Percentiles rank a stretch among this genome's conserved stretches.
Evolutionary conservation across 1,284 basidiomycete species (phyloP).

Genomic region (Austroboletus niveus): DNA sequence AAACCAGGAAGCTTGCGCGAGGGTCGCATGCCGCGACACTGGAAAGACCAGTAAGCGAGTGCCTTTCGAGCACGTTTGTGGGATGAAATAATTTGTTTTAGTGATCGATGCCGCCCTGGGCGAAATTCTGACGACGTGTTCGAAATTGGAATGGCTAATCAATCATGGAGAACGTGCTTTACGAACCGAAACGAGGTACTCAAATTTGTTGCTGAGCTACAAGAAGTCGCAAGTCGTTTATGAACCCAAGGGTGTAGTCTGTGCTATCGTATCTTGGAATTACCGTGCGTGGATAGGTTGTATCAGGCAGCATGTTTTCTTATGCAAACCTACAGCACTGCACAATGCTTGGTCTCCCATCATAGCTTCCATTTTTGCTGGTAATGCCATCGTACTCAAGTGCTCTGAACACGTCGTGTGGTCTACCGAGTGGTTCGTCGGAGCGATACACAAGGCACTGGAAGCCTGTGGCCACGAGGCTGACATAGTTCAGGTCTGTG

Average conservation of each 20-base stretch:
- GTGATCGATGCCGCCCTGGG: conserved; percentile 89
- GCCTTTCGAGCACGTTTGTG: not conserved
- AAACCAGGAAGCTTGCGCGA: conserved; percentile 82
- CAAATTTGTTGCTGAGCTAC: conserved; percentile 81
- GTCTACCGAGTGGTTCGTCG: conserved; percentile 82
- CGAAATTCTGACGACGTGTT: conserved; percentile 85
- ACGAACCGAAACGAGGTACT: conserved; percentile 65
- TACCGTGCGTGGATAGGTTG: conserved; percentile 58
- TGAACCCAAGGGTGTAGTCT: conserved; percentile 92
- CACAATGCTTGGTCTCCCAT: conserved; percentile 96
- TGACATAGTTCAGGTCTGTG: conserved; percentile 74
- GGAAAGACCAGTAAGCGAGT: conserved; percentile 85
- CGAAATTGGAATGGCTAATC: conserved; percentile 87
- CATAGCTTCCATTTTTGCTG: conserved; percentile 84
- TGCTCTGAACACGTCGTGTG: conserved; percentile 92
- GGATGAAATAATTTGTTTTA: conserved; percentile 31
- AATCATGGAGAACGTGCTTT: conserved; percentile 77
- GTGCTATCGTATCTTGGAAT: conserved; percentile 94
- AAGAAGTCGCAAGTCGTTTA: conserved; percentile 84
- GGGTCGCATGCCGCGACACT: conserved; percentile 91
- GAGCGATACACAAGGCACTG: conserved; percentile 74
- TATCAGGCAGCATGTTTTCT: conserved; percentile 1
- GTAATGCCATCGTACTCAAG: conserved; percentile 90
- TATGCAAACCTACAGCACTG: conserved; percentile 51
- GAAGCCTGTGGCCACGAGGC: conserved; percentile 73